Conservation (phyloP, 192 early-diverging fungal genomes). For the Umbelopsis sp. region DNA sequence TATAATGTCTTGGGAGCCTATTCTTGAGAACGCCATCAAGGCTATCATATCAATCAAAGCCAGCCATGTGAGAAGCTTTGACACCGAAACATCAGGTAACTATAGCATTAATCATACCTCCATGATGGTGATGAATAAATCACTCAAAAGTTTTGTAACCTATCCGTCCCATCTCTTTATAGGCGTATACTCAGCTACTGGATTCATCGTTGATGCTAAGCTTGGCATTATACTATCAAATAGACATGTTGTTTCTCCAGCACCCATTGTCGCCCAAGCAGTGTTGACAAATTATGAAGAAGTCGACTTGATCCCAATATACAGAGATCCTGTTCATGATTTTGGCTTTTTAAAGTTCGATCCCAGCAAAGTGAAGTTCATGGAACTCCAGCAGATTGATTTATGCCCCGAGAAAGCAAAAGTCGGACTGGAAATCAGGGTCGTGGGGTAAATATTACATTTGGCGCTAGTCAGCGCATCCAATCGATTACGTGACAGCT, state of each 20-base stretch:
- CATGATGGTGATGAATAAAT: no score
- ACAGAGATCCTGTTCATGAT: conserved; percentile 83
- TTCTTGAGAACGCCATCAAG: conserved; percentile 68
- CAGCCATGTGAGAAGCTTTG: conserved; percentile 76
- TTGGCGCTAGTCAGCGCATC: background rate
- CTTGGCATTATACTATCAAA: conserved; percentile 78
- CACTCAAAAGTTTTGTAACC: no score
- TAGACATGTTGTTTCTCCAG: conserved; percentile 76
- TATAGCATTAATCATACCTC: background rate
- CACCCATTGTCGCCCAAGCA: conserved; percentile 74
- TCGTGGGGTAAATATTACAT: conserved; percentile 60
- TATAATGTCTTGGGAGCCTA: conserved; percentile 64
- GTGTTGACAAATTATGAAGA: conserved; percentile 78
- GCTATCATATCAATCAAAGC: conserved; percentile 82
- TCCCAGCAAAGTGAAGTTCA: conserved; percentile 65
- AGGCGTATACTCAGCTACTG: conserved; percentile 67
- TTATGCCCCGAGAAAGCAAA: conserved; percentile 68
- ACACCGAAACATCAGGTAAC: conserved; percentile 75
- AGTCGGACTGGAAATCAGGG: conserved; percentile 76
- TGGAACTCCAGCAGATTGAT: conserved; percentile 66
- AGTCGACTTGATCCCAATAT: conserved; percentile 69
- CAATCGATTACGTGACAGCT: background rate
- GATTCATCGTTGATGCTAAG: conserved; percentile 76
- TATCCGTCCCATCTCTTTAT: background rate
- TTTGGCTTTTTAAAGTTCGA: conserved; percentile 84